phyloP scores from a whole-genome alignment of 805 yeast genomes.

The Schwanniomyces occidentalis region DNA sequence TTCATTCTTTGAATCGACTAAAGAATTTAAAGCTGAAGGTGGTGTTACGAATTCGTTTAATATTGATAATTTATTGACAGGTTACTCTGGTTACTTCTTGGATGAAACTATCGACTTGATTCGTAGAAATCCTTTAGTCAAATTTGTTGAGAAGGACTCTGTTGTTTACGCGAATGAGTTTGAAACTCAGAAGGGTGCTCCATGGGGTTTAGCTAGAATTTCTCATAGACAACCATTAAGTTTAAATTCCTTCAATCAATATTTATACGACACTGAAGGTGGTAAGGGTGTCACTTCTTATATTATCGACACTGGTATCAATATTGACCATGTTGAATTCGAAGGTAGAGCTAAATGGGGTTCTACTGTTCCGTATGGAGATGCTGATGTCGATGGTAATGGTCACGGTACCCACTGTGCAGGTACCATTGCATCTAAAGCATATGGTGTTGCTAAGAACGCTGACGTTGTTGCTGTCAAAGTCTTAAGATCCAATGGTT shows the following conservation, averaged over 20 bases:
- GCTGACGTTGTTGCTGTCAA: conserved; percentile 81
- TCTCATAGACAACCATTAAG: conserved; percentile 76
- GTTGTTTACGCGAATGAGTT: conserved; percentile 63
- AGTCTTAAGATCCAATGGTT: conserved; percentile 78
- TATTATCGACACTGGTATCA: conserved; percentile 88
- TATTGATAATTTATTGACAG: conserved; percentile 59
- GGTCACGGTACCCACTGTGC: conserved; percentile 98
- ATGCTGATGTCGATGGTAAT: conserved; percentile 73
- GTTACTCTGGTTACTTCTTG: conserved; percentile 85
- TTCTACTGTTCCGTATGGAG: conserved; percentile 71
- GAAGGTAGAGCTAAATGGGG: conserved; percentile 88
- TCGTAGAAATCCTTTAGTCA: conserved; percentile 61
- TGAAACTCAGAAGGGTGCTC: conserved; percentile 77
- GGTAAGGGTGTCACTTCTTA: conserved; percentile 87
- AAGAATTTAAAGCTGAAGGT: conserved; percentile 36
- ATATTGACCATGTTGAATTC: conserved; percentile 72
- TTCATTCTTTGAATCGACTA: conserved; percentile 36
- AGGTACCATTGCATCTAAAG: conserved; percentile 84
- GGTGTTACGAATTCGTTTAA: conserved; percentile 63
- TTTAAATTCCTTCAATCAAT: conserved; percentile 70
- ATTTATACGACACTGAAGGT: conserved; percentile 67
- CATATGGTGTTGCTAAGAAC: conserved; percentile 82
- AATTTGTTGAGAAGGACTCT: conserved; percentile 75
- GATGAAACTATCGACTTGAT: conserved; percentile 72
- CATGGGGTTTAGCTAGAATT: conserved; percentile 93